Evolutionary conservation across 805 yeast genomes (phyloP), one percentile per base, ranked within the genome.

Genomic region (Suhomyces prunicola): DNA sequence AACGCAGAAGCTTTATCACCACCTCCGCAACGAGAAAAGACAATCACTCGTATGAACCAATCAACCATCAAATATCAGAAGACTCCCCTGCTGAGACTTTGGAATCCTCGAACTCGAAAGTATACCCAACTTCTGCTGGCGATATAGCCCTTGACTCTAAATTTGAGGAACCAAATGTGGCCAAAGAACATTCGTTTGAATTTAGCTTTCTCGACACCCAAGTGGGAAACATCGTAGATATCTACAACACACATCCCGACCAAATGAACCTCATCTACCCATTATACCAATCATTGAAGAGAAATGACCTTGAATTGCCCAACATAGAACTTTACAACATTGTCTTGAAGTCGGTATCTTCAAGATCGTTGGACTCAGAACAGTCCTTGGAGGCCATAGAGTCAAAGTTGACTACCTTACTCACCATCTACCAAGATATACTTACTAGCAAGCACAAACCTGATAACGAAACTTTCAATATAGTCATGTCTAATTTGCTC

Each of bases 351-450:
- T 84, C 91, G 0, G 76, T 87, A 9, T 67, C 78, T 12, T 55
- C 66, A 44, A 76, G 94, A 65, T 60, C 72, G 2, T 67, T 82
- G 39, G 80, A 80, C 52, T 47, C 56, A 3, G 69, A 65, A 19
- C 9, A 45, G 3, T 50, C 60, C 4, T 52, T 70, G 4, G 65
- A 57, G 56, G 73, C 84, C 24, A 67, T 81, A 6, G 90, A 87
- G 63, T 79, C 78, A 46, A 81, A 79, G 62, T 73, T 87, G 64
- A 86, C 88, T 2, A 81, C 79, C 50, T 65, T 87, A 53, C 69
- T 87, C 57, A 85, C 83, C 19, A 83, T 86, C 35, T 87, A 87
- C 63, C 88, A 87, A 48, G 91, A 86, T 60, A 70, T 86, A 63
- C 72, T 87, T 39, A 50, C 49, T 22, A 74, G 77, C 57, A 75